Base-by-base conservation (phyloP, 2,329 filamentous ascomycete species). In the Colletotrichum nymphaeae region DNA sequence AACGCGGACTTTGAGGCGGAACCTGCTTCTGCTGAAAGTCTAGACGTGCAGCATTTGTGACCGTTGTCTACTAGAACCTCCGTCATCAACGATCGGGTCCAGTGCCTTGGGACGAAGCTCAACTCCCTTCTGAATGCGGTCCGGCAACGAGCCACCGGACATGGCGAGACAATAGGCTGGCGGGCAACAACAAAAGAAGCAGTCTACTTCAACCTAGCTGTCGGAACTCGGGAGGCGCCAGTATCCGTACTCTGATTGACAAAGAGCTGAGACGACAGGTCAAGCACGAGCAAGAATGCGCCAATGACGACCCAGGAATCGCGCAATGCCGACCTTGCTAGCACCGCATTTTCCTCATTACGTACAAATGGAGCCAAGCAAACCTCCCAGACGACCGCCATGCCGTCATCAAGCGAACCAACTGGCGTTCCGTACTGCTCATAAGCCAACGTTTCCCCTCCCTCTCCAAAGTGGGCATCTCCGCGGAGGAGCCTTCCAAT, bases 261-360 rank as follows among this genome's bases (percentile, higher is more conserved):
- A 73, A 59, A 73, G 53, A 64, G 49, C 12, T 35, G 42, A 72
- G 65, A 56, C 67, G 68, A 28, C 52, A 42, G 56, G 28, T 19
- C n/a, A 63, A 30, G 42, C 59, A 52, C 42, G 32, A 42, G 65
- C 30, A 42, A 35, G 49, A n/a, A 60, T 32, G 53, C 53, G 66
- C 70, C 66, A 73, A 73, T 73, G 30, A 62, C 35, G 35, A 30
- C 46, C 52, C n/a, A 52, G 42, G 11, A 59, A 67, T 67, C 56
- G 59, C 59, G 68, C 49, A 74, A 72, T 74, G 63, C 30, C 58
- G 32, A 62, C 63, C 63, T 68, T 26, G 52, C 59, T 62, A 72
- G 72, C 63, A 68, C 53, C 63, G 68, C 68, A 72, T 72, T 72
- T 67, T 74, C 73, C 52, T 46, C 57, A 75, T 75, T 75, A 75